A percentile compares a stretch with the other conserved stretches of the same genome.
Evolutionary conservation across 495 filamentous ascomycete genomes (phyloP).

Genomic region (Friedmanniomyces simplex): DNA sequence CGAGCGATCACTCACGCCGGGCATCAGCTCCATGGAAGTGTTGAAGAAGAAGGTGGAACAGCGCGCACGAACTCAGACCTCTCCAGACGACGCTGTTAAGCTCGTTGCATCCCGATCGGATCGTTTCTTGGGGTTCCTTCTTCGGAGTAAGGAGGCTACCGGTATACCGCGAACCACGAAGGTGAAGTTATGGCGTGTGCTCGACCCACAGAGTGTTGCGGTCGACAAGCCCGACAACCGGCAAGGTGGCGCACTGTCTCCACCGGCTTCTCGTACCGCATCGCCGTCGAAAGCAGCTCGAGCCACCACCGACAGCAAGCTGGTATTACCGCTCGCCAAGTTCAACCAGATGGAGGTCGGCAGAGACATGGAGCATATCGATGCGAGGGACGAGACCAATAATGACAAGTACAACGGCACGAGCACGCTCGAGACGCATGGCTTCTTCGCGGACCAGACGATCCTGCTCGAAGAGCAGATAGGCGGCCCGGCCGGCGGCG

Average conservation of each 20-base stretch:
- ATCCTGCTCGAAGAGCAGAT: slow-evolving; percentile 71
- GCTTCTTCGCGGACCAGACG: slow-evolving; percentile 55
- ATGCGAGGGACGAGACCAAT: slow-evolving; percentile 57
- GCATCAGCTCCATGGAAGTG: background rate
- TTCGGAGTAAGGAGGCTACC: slow-evolving; percentile 53
- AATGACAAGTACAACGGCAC: slow-evolving; percentile 70
- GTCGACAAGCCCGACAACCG: slow-evolving; percentile 20
- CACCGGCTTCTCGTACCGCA: slow-evolving; percentile 46
- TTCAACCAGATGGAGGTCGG: slow-evolving; percentile 60
- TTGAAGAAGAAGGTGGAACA: slow-evolving; percentile 32
- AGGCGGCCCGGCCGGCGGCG: slow-evolving; percentile 42
- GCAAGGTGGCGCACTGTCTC: slow-evolving; percentile 41
- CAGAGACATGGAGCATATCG: slow-evolving; percentile 58
- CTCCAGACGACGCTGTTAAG: slow-evolving; percentile 40
- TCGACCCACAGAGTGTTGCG: slow-evolving; percentile 33
- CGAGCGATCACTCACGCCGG: background rate
- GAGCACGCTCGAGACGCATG: slow-evolving; percentile 50
- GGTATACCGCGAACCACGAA: slow-evolving; percentile 58
- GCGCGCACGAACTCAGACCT: slow-evolving; percentile 43
- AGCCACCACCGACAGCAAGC: slow-evolving; percentile 36
- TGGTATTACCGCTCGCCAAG: slow-evolving; percentile 60
- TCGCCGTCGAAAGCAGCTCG: slow-evolving; percentile 37
- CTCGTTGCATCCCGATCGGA: slow-evolving; percentile 59
- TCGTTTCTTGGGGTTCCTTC: slow-evolving; percentile 61
- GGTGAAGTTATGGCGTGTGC: slow-evolving; percentile 68